Evolutionary conservation across 139 green algal genomes (phyloP), one percentile per base, ranked within the genome.

Genomic region (Tetraselmis chui): DNA sequence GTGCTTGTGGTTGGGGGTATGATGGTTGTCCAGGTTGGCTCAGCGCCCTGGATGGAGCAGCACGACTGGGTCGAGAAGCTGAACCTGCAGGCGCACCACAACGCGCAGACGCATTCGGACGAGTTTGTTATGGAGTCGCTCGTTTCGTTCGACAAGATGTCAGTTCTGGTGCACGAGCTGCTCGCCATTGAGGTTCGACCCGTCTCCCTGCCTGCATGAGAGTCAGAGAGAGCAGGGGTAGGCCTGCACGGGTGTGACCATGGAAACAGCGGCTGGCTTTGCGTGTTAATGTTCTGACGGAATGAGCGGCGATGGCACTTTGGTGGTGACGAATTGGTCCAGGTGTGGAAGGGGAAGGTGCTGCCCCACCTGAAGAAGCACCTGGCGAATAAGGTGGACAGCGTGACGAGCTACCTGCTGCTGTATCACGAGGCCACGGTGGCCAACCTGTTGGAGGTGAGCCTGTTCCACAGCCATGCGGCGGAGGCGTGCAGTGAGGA

Each of bases 121-220:
- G 95, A 98, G 85, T 97, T 95, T 84, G 90, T 98, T 0, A 89
- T 95, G 76, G 92, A 96, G 82, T 80, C 90, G 31, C 86, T 97
- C 58, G 85, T 95, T 24, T 92, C 88, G 0, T 80, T 87, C 22
- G 93, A 95, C 85, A 94, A 92, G 82, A 76, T 97, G 45, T 59
- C 85, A 0, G 67, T 89, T 28, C 85, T 97, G 29, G 83, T 96
- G 1, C 85, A 92, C 31, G 89, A 97, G 30, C 88, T 97, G 45
- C 88, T 97, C 28, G 78, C 88, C 1, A 91, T 92, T 26, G 93
- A 97, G 89, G 88, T 91, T 27, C 28, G 79, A 1, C 23, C 67
- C 28, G 1, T 1, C 24, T 18, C 76, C 1, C n/a, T 22, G 1
- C 28, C 22, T 28, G 76, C 76, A 79, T 18, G n/a, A n/a, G n/a